Percentiles rank a stretch among this genome's conserved stretches.
Evolutionary conservation across 306 rosid genomes (phyloP).

Genomic region (Prosopis cineraria): DNA sequence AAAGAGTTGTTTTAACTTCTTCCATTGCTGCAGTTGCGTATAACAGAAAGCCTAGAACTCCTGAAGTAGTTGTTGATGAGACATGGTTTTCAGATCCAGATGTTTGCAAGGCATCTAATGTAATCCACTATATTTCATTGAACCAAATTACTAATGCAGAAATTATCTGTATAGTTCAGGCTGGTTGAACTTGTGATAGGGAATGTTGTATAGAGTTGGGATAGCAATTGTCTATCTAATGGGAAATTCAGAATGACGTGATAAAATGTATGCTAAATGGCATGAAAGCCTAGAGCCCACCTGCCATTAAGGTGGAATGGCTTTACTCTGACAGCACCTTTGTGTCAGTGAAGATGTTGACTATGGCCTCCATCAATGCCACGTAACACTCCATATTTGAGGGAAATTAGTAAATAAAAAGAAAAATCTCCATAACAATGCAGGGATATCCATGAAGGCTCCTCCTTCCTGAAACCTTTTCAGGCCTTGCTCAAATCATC

Average conservation of each 20-base stretch:
- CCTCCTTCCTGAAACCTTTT: background rate
- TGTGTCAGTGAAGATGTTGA: background rate
- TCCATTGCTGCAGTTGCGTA: conserved; percentile 8
- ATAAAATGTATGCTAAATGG: background rate
- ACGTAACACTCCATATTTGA: background rate
- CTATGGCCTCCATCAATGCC: background rate
- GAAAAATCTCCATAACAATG: background rate
- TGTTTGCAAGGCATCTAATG: conserved; percentile 36
- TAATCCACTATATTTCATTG: conserved; percentile 20
- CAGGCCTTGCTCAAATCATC: background rate
- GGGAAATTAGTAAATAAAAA: background rate
- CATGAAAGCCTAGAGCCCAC: background rate
- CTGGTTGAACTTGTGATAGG: background rate
- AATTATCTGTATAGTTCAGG: background rate
- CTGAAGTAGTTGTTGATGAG: conserved; percentile 18
- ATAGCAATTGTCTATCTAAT: background rate
- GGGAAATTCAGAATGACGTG: background rate
- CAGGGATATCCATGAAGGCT: background rate
- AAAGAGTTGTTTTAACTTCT: conserved; percentile 45
- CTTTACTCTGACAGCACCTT: background rate
- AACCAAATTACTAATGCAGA: background rate
- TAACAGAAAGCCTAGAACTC: conserved; percentile 6
- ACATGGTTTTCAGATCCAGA: conserved; percentile 41
- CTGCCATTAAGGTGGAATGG: background rate
- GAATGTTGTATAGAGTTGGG: background rate